A percentile compares a stretch with the other conserved stretches of the same genome.
Conservation (phyloP, 306 rosid genomes). For the Prunus salicina region DNA sequence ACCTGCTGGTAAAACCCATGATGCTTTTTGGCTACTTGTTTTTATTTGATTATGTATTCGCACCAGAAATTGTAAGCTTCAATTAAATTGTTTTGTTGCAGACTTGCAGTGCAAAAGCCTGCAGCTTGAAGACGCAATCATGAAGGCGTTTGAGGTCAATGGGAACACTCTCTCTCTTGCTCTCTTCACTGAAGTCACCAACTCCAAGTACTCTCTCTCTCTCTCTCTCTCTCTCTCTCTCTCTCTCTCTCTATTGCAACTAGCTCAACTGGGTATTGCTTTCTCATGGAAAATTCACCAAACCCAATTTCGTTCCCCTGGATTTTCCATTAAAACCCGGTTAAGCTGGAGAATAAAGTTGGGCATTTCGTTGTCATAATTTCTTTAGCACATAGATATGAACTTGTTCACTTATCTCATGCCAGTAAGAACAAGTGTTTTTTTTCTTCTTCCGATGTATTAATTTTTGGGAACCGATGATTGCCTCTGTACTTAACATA, state of each 20-base stretch:
- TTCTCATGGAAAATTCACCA: not conserved
- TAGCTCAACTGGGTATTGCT: not conserved
- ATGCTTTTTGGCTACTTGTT: not conserved
- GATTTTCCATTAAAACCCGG: not conserved
- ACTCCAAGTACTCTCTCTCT: slow-evolving; percentile 58
- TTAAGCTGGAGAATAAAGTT: not conserved
- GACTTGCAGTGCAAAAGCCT: not conserved
- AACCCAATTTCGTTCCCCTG: not conserved
- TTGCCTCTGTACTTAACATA: too few species aligned
- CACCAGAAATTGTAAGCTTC: not conserved
- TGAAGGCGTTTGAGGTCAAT: slow-evolving; percentile 61
- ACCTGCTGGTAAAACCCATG: not conserved
- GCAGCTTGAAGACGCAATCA: slow-evolving; percentile 33
- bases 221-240: slow-evolving; percentile 1
- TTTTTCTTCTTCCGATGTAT: not conserved
- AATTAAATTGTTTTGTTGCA: not conserved
- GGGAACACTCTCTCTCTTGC: slow-evolving; percentile 58
- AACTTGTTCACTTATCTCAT: not conserved
- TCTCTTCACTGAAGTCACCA: slow-evolving; percentile 68
- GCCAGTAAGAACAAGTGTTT: not conserved
- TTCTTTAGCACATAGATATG: not conserved
- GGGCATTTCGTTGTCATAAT: not conserved
- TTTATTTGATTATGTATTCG: not conserved
- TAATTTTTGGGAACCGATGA: too few species aligned
- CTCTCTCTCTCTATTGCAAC: not conserved